These are phyloP conservation scores for Achlya hypogyna DNA, from an alignment of 352 stramenopile species.

Conservation along the genomic window DNA sequence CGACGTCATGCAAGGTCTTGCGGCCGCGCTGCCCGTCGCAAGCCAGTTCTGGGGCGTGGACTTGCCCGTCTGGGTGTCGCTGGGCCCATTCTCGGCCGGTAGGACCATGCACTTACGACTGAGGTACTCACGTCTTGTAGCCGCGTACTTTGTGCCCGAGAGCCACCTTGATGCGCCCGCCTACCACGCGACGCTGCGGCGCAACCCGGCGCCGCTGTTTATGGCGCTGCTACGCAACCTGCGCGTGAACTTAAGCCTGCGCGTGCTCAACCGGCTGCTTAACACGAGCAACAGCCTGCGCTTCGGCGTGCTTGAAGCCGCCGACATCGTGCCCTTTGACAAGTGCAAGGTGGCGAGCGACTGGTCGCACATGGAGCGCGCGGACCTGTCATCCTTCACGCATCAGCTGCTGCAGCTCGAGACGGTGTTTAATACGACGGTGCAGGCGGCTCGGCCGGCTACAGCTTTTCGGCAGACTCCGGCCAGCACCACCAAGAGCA, in stretches of 20 bases:
- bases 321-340: conserved; percentile 15
- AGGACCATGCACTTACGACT: neutral
- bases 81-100: conserved; percentile 46
- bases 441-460: neutral
- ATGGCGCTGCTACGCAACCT: conserved; percentile 39
- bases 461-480: neutral
- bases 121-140: no score
- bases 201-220: conserved; percentile 51
- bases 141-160: neutral
- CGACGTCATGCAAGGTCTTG: neutral
- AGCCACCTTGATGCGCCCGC: neutral
- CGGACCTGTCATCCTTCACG: conserved; percentile 15
- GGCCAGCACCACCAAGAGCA: conserved; percentile 3
- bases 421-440: conserved; percentile 1
- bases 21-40: neutral
- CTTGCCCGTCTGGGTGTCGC: conserved; percentile 44
- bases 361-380: conserved; percentile 7
- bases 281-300: neutral
- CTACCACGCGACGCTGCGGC: conserved; percentile 40
- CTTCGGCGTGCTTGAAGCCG: neutral
- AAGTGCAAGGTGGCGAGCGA: conserved; percentile 3
- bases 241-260: neutral
- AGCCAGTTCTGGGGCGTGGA: conserved; percentile 70
- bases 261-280: neutral
- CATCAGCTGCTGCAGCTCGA: conserved; percentile 18